Base-by-base conservation (phyloP, 768 basidiomycete species). In the Tubosaeta sp. region DNA sequence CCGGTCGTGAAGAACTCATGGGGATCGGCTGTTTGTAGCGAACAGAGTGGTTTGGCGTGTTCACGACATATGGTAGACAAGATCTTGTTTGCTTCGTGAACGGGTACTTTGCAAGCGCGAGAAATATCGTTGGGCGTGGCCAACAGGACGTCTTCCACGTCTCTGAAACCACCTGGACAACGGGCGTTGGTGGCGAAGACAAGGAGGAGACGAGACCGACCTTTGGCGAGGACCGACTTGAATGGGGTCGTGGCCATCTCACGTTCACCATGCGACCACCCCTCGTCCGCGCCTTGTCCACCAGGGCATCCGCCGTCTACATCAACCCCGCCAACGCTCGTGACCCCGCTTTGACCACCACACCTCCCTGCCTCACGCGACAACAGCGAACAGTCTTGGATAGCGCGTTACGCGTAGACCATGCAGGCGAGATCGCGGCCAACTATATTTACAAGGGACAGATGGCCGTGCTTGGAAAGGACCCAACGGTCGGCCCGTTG, bases 381-480 rank as follows among this genome's bases (percentile, higher is more conserved):
- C 59, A 69, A 24, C 81, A 88, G 59, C 74, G 78, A 34, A 53
- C 71, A 16, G 64, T 65, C 10, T 69, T 92, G 47, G 82, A 87
- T 55, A 74, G 70, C 49, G 90, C 87, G 3, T 72, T 98, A 43
- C 80, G 94, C 12, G 90, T 98, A 19, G 94, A 98, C 71, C 94
- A 96, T 59, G 94, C 94, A 1, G 94, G 94, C 9, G 94, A 98
- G 69, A 76, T 95, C 35, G 94, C 94, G 1, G 94, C 94, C 18
- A 97, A 96, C 71, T 94, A 85, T 74, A 98, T 98, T 46, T 98
- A 97, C 71, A 74, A 77, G 60, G 94, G 95, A 5, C 95, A 97
- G 66, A 72, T 86, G 61, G 82, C 79, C 48, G 76, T 94, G 27
- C 75, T 94, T 0, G 78, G 86, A 30, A 69, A 72, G 24, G 81